Percentiles rank a stretch among this genome's conserved stretches.
Conservation (phyloP, 345 rosid species). For the Pelargonium nanum region DNA sequence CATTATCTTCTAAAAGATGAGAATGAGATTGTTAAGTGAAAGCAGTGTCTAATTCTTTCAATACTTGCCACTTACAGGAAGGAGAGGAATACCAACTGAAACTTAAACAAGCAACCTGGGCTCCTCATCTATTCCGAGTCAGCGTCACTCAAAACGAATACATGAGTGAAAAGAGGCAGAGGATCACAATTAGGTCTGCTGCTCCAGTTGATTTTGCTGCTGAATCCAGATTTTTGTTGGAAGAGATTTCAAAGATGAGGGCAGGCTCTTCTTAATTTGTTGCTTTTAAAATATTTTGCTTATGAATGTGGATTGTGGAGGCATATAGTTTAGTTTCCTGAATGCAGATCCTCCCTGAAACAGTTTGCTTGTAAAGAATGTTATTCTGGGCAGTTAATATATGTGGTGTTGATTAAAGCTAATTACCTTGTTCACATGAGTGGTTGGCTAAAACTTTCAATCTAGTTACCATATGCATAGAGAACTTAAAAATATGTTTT, state of each 20-base stretch:
- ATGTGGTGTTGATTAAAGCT: too few species aligned
- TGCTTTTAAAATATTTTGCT: too few species aligned
- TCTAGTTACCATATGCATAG: too few species aligned
- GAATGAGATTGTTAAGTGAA: background rate
- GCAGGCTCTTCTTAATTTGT: constrained; percentile 12
- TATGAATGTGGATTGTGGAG: too few species aligned
- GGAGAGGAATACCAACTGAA: constrained; percentile 50
- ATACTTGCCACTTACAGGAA: constrained; percentile 23
- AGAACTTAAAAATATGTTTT: too few species aligned
- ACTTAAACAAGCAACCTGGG: constrained; percentile 80
- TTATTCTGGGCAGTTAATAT: too few species aligned
- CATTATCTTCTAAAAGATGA: background rate
- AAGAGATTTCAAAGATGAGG: constrained; percentile 60
- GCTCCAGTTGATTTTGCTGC: constrained; percentile 71
- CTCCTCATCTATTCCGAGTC: constrained; percentile 55
- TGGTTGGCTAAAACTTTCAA: too few species aligned
- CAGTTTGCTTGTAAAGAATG: constrained; percentile 11
- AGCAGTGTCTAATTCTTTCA: background rate
- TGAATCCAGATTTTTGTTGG: constrained; percentile 59
- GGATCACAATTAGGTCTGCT: constrained; percentile 61
- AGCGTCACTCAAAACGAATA: constrained; percentile 70
- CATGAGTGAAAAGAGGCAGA: constrained; percentile 79
- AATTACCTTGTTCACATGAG: too few species aligned
- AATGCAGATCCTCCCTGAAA: constrained; percentile 3
- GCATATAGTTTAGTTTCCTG: constrained; percentile 2